phyloP scores from a whole-genome alignment of 2,329 filamentous ascomycete genomes.

The Claviceps arundinis region DNA sequence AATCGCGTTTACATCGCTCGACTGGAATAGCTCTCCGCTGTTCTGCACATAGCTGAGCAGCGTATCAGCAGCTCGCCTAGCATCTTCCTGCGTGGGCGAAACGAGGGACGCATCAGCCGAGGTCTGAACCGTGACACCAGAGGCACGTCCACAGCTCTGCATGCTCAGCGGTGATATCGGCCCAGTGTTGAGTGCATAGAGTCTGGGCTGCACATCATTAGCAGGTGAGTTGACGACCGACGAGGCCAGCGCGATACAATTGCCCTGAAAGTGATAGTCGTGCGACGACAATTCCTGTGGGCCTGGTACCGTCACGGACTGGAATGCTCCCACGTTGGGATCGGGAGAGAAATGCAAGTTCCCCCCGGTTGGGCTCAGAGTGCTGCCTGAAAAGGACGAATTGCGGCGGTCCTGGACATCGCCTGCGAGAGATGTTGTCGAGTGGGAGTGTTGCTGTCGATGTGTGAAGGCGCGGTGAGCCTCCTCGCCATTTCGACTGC shows the following conservation, averaged over 20 bases:
- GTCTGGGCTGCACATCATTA: slow-evolving; percentile 29
- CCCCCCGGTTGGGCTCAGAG: slow-evolving; percentile 56
- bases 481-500: slow-evolving; percentile 56
- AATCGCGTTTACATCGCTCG: slow-evolving; percentile 64
- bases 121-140: slow-evolving; percentile 18
- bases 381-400: slow-evolving; percentile 57
- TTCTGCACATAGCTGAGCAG: slow-evolving; percentile 72
- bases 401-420: slow-evolving; percentile 19
- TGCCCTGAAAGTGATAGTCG: slow-evolving; percentile 56
- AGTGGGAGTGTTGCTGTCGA: slow-evolving; percentile 21
- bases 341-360: slow-evolving; percentile 68
- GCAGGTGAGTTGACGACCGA: slow-evolving; percentile 39
- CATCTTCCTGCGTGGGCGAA: slow-evolving; percentile 74
- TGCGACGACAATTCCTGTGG: slow-evolving; percentile 22
- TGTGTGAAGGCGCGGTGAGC: slow-evolving; percentile 33
- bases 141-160: slow-evolving; percentile 22
- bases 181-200: slow-evolving; percentile 31
- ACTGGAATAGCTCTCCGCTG: slow-evolving; percentile 50
- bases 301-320: slow-evolving; percentile 22
- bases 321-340: slow-evolving; percentile 53
- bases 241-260: slow-evolving; percentile 39
- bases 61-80: slow-evolving; percentile 65
- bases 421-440: slow-evolving; percentile 19
- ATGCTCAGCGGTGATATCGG: slow-evolving; percentile 25
- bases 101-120: slow-evolving; percentile 41